phyloP scores from a whole-genome alignment of 2,329 filamentous ascomycete species.

The Talaromyces funiculosus region DNA sequence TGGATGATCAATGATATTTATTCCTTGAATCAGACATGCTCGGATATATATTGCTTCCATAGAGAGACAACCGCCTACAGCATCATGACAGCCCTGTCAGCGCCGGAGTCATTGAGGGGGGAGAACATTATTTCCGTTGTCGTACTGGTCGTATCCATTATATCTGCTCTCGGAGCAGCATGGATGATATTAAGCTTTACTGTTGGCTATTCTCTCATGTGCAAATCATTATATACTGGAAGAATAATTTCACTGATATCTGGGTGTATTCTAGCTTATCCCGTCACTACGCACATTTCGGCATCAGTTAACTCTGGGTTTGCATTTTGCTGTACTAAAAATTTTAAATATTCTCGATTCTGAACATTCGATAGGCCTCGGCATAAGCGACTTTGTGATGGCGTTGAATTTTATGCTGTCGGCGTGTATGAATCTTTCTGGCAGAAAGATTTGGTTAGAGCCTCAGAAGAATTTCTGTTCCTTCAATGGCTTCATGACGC shows the following conservation, averaged over 20 bases:
- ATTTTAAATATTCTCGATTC: too few relatives aligned
- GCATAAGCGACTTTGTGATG: conserved; percentile 9
- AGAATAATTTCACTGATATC: not conserved
- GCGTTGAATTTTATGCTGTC: conserved; percentile 8
- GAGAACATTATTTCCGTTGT: conserved; percentile 5
- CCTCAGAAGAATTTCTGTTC: conserved; percentile 4
- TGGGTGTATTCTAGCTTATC: not conserved
- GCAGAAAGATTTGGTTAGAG: conserved; percentile 5
- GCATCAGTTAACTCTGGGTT: conserved; percentile 5
- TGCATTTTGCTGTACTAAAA: too few relatives aligned
- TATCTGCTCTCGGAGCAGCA: conserved; percentile 6
- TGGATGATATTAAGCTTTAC: conserved; percentile 10
- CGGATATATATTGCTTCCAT: not conserved
- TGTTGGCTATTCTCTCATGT: conserved; percentile 5
- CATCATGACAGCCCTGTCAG: conserved; percentile 3
- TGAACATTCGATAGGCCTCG: conserved; percentile 5
- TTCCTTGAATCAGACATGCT: not conserved
- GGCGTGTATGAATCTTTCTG: conserved; percentile 3
- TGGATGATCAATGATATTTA: not conserved
- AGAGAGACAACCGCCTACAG: not conserved
- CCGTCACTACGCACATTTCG: conserved; percentile 8
- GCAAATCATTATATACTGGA: not conserved
- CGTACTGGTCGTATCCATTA: conserved; percentile 8
- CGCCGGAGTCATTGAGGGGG: not conserved
- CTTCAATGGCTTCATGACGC: conserved; percentile 8